phyloP scores from a whole-genome alignment of 768 basidiomycete genomes.

The Tricholoma bakamatsutake region DNA sequence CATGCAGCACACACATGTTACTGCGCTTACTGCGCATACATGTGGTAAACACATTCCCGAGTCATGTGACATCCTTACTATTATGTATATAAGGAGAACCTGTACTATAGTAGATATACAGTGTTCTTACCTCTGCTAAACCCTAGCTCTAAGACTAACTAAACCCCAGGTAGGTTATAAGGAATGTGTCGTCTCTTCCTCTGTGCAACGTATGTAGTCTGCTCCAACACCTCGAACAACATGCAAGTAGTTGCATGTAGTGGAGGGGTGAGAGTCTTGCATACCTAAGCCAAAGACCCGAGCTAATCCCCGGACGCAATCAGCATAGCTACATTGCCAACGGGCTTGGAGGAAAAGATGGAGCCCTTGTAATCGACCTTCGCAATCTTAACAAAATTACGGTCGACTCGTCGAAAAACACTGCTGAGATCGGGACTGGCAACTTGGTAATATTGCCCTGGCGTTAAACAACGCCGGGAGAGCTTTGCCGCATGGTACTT shows the following conservation, averaged over 20 bases:
- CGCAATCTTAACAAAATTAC: constrained; percentile 32
- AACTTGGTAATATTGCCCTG: constrained; percentile 40
- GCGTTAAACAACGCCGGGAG: constrained; percentile 31
- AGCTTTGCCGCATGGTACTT: constrained; percentile 46
- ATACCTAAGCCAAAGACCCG: neutral
- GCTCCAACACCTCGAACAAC: constrained; percentile 22
- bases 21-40: too few species aligned
- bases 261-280: constrained; percentile 31
- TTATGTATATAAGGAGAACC: too few species aligned
- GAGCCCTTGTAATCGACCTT: constrained; percentile 39
- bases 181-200: too few species aligned
- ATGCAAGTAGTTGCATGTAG: constrained; percentile 36
- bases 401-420: constrained; percentile 25
- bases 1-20: too few species aligned
- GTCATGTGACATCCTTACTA: too few species aligned
- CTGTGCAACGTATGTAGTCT: too few species aligned
- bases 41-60: too few species aligned
- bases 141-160: too few species aligned
- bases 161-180: too few species aligned
- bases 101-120: too few species aligned
- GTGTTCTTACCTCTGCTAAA: too few species aligned
- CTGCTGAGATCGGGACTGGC: constrained; percentile 35
- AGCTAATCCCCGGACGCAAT: neutral
- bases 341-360: constrained; percentile 37
- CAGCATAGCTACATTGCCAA: constrained; percentile 35